These are phyloP conservation scores for Miamiensis avidus DNA, from an alignment of 169 alveolate species.

Conservation along the genomic window DNA sequence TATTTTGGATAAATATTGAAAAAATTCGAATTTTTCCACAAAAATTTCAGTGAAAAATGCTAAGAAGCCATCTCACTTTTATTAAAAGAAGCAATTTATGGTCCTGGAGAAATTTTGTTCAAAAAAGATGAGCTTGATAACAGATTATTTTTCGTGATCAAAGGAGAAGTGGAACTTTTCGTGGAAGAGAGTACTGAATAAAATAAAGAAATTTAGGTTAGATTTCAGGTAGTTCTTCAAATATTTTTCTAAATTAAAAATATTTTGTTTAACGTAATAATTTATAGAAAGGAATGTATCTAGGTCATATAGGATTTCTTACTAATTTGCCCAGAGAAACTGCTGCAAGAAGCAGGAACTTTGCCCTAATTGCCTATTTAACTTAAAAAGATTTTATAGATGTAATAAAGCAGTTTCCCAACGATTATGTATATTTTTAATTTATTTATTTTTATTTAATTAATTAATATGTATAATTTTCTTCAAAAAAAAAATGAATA, in stretches of 20 bases:
- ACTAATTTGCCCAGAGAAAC: background rate
- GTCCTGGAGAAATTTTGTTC: conserved; percentile 17
- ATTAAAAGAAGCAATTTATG: conserved; percentile 4
- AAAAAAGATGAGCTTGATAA: background rate
- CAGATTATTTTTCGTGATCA: background rate
- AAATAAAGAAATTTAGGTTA: background rate
- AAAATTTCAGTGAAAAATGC: background rate
- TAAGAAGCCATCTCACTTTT: background rate
- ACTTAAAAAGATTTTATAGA: too few species aligned
- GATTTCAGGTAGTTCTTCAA: background rate
- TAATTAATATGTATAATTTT: too few species aligned
- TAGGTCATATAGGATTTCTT: conserved; percentile 15
- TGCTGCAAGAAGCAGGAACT: background rate
- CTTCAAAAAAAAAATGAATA: too few species aligned
- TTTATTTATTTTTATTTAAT: too few species aligned
- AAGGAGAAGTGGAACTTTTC: conserved; percentile 8
- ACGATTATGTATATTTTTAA: background rate
- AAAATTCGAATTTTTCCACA: background rate
- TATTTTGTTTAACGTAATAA: background rate
- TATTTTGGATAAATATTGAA: conserved; percentile 17
- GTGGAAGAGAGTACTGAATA: background rate
- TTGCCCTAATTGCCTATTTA: background rate
- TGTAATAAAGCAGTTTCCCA: background rate
- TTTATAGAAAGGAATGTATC: conserved; percentile 9
- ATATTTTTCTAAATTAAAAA: background rate